A percentile compares a stretch with the other conserved stretches of the same genome.
These are phyloP conservation scores for Fusarium burgessii DNA, from an alignment of 2,329 filamentous ascomycete genomes.

Conservation along the genomic window DNA sequence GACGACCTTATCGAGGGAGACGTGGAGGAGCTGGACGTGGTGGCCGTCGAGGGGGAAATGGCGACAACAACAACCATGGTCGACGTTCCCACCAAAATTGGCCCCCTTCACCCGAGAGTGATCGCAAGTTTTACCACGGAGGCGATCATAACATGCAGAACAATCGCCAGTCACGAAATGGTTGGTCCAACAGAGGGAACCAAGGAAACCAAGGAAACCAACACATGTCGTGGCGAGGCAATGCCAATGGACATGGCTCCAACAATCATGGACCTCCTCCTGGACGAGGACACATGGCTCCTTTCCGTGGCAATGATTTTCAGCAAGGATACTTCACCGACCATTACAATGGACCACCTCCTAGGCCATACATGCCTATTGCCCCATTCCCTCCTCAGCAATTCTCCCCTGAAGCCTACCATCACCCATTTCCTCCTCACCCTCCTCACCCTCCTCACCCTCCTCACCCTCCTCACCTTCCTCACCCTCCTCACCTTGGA, in stretches of 20 bases:
- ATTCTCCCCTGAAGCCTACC: conserved; percentile 20
- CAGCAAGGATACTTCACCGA: conserved; percentile 8
- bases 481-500: conserved; percentile 32
- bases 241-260: conserved; percentile 10
- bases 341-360: conserved; percentile 3
- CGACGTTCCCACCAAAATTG: conserved; percentile 2
- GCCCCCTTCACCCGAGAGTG: conserved; percentile 19
- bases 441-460: too few relatives aligned
- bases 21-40: conserved; percentile 44
- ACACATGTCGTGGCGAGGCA: conserved; percentile 28
- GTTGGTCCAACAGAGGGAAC: conserved; percentile 14
- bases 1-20: conserved; percentile 43
- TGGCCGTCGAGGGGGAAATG: conserved; percentile 19
- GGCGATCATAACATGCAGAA: conserved; percentile 4
- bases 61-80: conserved; percentile 7
- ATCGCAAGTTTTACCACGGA: conserved; percentile 16
- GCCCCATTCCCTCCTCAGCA: conserved; percentile 11
- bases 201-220: conserved; percentile 25
- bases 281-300: conserved; percentile 10
- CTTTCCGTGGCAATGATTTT: conserved; percentile 25
- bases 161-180: not conserved
- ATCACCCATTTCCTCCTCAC: conserved; percentile 30
- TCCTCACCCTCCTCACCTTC: too few relatives aligned
- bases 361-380: conserved; percentile 21
- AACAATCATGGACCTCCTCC: not conserved